These are phyloP conservation scores for Vitis hybrid DNA, from an alignment of 177 flowering plant genomes.

Conservation along the genomic window DNA sequence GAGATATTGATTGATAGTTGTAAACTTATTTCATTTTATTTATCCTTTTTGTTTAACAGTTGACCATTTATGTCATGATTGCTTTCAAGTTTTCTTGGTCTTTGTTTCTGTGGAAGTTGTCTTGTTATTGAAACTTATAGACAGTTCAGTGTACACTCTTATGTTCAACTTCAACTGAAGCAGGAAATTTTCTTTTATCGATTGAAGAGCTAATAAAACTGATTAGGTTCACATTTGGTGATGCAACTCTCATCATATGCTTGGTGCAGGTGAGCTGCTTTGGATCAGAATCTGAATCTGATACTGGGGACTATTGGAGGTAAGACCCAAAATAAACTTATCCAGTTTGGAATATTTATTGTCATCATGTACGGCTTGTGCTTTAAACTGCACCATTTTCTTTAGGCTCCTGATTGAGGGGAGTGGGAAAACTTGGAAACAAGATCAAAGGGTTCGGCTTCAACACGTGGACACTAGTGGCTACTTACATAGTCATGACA, in stretches of 20 bases:
- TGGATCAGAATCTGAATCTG: conserved; percentile 81
- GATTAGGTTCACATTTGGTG: not conserved
- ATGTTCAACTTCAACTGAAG: not conserved
- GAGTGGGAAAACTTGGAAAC: conserved; percentile 87
- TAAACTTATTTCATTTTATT: too few species aligned
- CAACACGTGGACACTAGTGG: conserved; percentile 90
- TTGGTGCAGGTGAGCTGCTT: conserved; percentile 88
- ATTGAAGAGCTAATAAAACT: too few species aligned
- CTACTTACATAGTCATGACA: conserved; percentile 93
- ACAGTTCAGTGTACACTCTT: not conserved
- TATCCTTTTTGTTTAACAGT: too few species aligned
- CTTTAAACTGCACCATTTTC: conserved; percentile 1
- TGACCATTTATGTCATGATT: too few species aligned
- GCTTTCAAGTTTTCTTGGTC: too few species aligned
- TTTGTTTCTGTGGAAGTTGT: too few species aligned
- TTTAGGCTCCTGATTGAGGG: conserved; percentile 85
- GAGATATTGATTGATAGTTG: too few species aligned
- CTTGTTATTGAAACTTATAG: too few species aligned
- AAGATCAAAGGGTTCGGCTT: conserved; percentile 92
- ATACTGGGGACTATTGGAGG: conserved; percentile 98
- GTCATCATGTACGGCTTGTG: not conserved
- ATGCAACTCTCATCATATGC: not conserved
- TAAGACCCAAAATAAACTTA: conserved; percentile 25
- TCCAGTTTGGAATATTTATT: not conserved
- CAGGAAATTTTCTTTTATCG: too few species aligned